Base-by-base conservation (phyloP, 176 grass and related monocot genomes). In the Phoenix dactylifera region DNA sequence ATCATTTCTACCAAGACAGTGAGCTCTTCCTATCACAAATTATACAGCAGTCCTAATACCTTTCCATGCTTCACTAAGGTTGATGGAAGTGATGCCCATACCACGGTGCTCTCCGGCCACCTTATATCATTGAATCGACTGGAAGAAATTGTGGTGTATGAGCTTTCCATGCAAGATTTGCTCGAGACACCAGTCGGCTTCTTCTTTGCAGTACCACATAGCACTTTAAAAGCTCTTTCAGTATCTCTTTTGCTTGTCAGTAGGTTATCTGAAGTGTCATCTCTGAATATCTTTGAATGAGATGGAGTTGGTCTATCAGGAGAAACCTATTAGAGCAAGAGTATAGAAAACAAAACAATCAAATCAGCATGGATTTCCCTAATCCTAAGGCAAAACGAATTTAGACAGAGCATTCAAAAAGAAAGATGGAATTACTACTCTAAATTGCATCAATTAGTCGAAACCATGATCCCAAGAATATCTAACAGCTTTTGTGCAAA, bases 141-240 rank as follows among this genome's bases (percentile, higher is more conserved):
- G 63, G 63, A 73, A 28, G 55, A 57, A 15, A 19, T 74, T 10
- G 69, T 50, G 1, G 57, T 19, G 16, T 70, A 69, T 5, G 71
- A 66, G 65, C 80, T 77, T 50, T 87, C 86, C 48, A 49, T 78
- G 4, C 61, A 26, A 15, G 59, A 52, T 64, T 57, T 87, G 57
- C 60, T 50, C n/a, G 83, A 71, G 14, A 53, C 52, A 15, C 54
- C 68, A 20, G 20, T 20, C 3, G 20, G 58, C 60, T 55, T 80
- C 61, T 65, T 62, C 72, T 80, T 90, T 2, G 78, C 77, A 23
- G 67, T 60, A 62, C 54, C 14, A 44, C 48, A 60, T 3, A 85
- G 78, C 63, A 80, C 83, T 51, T 88, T 90, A 61, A 77, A 84
- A 32, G 77, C 77, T 64, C 73, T 89, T 64, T 95, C 86, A 3